phyloP scores from a whole-genome alignment of 2,329 filamentous ascomycete species.

The Ceratocystiopsis sp. region DNA sequence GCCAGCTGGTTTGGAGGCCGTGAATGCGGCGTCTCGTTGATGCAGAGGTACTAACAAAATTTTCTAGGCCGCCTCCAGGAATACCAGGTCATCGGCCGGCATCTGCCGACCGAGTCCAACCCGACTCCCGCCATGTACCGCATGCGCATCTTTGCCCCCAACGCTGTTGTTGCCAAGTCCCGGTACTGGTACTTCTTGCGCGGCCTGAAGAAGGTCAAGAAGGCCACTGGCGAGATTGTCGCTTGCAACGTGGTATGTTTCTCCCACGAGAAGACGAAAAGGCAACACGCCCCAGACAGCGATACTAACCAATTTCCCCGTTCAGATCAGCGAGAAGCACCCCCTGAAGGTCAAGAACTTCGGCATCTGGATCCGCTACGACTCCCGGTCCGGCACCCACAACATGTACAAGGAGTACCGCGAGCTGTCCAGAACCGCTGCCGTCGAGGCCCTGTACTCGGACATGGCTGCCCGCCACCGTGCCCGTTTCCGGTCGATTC shows the following conservation, averaged over 20 bases:
- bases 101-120: constrained; percentile 94
- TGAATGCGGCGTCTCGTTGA: background rate
- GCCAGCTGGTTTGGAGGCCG: no score
- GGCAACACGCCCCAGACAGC: background rate
- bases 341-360: constrained; percentile 99
- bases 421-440: constrained; percentile 90
- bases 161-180: constrained; percentile 96
- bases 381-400: constrained; percentile 98
- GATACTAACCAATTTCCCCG: constrained; percentile 5
- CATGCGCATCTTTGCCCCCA: constrained; percentile 99
- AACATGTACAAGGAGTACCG: constrained; percentile 99
- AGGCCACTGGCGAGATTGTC: constrained; percentile 99
- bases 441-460: constrained; percentile 94
- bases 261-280: background rate
- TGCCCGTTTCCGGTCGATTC: constrained; percentile 93
- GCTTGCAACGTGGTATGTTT: constrained; percentile 75
- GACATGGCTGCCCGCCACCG: constrained; percentile 99
- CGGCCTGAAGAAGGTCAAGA: constrained; percentile 99
- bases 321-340: constrained; percentile 93
- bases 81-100: constrained; percentile 99
- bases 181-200: constrained; percentile 99
- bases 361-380: constrained; percentile 99
- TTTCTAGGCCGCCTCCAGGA: constrained; percentile 89
- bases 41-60: constrained; percentile 9
- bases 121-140: constrained; percentile 97